phyloP scores from a whole-genome alignment of 352 stramenopile species.

The Globisporangium acanthophoron region DNA sequence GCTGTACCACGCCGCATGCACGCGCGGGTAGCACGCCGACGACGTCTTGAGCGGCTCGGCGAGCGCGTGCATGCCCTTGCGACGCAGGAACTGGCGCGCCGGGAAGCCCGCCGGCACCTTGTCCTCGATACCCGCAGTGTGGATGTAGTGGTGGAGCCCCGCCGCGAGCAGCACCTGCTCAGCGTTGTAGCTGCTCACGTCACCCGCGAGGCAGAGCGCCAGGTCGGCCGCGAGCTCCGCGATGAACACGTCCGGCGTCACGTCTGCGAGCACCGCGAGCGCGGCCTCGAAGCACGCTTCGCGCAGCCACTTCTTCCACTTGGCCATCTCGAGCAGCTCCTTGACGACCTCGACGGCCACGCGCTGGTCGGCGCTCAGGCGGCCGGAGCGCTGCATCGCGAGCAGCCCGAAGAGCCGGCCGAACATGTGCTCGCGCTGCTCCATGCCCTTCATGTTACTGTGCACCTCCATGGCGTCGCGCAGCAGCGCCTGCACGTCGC shows the following conservation, averaged over 20 bases:
- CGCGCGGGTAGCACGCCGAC: constrained; percentile 64
- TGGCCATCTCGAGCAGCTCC: constrained; percentile 35
- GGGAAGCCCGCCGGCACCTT: constrained; percentile 31
- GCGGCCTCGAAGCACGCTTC: constrained; percentile 73
- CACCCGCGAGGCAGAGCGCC: constrained; percentile 23
- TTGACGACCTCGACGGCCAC: constrained; percentile 35
- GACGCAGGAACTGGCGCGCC: constrained; percentile 38
- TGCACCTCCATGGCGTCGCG: constrained; percentile 75
- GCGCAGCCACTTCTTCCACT: constrained; percentile 87
- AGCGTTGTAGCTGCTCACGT: constrained; percentile 48
- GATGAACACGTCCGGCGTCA: constrained; percentile 46
- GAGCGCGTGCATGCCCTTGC: constrained; percentile 58
- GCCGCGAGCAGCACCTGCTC: constrained; percentile 78
- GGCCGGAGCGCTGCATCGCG: constrained; percentile 70
- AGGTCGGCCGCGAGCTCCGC: constrained; percentile 30
- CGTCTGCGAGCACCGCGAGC: constrained; percentile 49
- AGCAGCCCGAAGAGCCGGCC: constrained; percentile 86
- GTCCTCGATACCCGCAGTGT: constrained; percentile 31
- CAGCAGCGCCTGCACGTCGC: constrained; percentile 53
- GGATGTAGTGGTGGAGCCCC: constrained; percentile 68
- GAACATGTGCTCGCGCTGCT: constrained; percentile 91
- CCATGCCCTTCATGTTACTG: constrained; percentile 86
- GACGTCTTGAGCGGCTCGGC: constrained; percentile 61
- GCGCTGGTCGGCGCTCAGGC: constrained; percentile 33
- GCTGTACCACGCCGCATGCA: constrained; percentile 74